Evolutionary conservation across 1,139 yeast species (phyloP).

Genomic region (Tardiomyces blankii): DNA sequence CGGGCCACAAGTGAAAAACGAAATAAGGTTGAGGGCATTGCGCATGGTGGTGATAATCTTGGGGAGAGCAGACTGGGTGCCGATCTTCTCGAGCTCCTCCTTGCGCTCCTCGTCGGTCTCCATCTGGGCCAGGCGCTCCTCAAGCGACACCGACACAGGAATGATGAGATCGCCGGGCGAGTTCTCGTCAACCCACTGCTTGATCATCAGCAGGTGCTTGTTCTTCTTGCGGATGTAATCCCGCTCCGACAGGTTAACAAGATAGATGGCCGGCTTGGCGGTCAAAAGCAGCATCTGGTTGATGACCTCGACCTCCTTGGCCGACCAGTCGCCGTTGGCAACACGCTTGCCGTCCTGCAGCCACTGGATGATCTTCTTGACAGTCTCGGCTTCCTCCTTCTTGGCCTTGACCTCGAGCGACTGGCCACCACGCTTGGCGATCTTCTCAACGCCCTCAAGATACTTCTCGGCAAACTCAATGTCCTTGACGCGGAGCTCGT

Average conservation of each 20-base stretch:
- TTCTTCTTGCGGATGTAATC: constrained; percentile 97
- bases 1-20: constrained; percentile 88
- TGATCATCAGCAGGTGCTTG: constrained; percentile 81
- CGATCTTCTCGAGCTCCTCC: constrained; percentile 78
- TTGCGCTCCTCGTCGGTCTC: constrained; percentile 85
- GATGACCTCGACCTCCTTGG: constrained; percentile 81
- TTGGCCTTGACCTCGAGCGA: constrained; percentile 79
- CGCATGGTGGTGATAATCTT: constrained; percentile 72
- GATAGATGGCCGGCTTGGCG: constrained; percentile 93
- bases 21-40: constrained; percentile 53
- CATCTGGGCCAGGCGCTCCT: constrained; percentile 87
- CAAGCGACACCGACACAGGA: constrained; percentile 87
- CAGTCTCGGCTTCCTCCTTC: constrained; percentile 76
- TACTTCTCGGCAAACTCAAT: constrained; percentile 84
- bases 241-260: constrained; percentile 86
- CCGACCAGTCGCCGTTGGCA: constrained; percentile 78
- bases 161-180: constrained; percentile 94
- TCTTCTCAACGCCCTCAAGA: constrained; percentile 66
- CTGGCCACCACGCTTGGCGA: constrained; percentile 80
- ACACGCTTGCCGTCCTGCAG: constrained; percentile 77
- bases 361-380: constrained; percentile 59
- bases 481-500: constrained; percentile 86
- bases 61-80: constrained; percentile 79
- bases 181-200: constrained; percentile 91
- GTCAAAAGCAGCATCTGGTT: constrained; percentile 77